Percentiles rank a stretch among this genome's conserved stretches.
Conservation (phyloP, 2,329 filamentous ascomycete genomes). For the Dactylellina drechsleri region DNA sequence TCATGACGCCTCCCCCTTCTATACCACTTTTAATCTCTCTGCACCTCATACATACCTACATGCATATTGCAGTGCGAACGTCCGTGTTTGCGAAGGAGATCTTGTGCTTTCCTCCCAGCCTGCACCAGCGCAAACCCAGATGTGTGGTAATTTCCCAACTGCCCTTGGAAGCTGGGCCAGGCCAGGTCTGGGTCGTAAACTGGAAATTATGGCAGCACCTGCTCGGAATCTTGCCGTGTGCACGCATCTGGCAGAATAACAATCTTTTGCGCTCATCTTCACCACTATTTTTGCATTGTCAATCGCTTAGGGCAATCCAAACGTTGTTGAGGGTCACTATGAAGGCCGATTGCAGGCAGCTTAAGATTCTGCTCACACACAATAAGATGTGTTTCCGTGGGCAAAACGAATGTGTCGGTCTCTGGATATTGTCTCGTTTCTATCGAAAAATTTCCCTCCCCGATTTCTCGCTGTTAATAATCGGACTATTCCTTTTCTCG, state of each 20-base stretch:
- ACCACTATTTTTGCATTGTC: conserved; percentile 13
- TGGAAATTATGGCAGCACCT: conserved; percentile 55
- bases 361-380: conserved; percentile 35
- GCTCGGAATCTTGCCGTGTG: conserved; percentile 48
- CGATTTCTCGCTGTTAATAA: conserved; percentile 27
- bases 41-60: neutral
- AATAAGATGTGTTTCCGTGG: conserved; percentile 29
- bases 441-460: conserved; percentile 46
- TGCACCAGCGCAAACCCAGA: conserved; percentile 38
- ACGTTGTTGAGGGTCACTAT: conserved; percentile 1
- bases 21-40: conserved; percentile 23
- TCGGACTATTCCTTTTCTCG: conserved; percentile 46
- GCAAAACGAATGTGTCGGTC: conserved; percentile 22
- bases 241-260: conserved; percentile 21
- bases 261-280: no score
- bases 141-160: conserved; percentile 53
- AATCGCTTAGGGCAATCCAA: conserved; percentile 10
- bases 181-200: conserved; percentile 51
- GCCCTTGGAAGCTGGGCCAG: conserved; percentile 46
- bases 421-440: conserved; percentile 48
- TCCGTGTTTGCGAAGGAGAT: conserved; percentile 12
- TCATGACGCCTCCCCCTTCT: conserved; percentile 23
- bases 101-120: conserved; percentile 21
- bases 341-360: conserved; percentile 27
- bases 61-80: conserved; percentile 13